Base-by-base conservation (phyloP, 352 stramenopile genomes). In the Phytophthora syringae region DNA sequence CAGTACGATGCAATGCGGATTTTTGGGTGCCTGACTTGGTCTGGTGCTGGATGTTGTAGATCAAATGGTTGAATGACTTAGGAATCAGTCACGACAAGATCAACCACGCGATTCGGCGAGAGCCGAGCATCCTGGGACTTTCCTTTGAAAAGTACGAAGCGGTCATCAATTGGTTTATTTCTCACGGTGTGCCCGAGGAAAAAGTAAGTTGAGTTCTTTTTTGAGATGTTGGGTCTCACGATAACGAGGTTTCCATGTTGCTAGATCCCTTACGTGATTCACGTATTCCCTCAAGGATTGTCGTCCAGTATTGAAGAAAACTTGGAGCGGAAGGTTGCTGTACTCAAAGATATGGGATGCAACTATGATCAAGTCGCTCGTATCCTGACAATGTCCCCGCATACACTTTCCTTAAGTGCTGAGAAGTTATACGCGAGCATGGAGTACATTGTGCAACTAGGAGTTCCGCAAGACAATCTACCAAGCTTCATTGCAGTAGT, bases 211-310 rank as follows among this genome's bases (percentile, higher is more conserved):
- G 11, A 10, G 5, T 32, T 12, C 34, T 63, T 9, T 4, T 24
- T 52, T 5, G n/a, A 13, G 30, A 22, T 1, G 11, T 2, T 20
- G 13, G 10, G 3, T 0, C 20, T n/a, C n/a, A n/a, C n/a, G n/a
- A n/a, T n/a, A n/a, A n/a, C n/a, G n/a, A n/a, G n/a, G n/a, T n/a
- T n/a, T n/a, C n/a, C n/a, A n/a, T 37, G 16, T 24, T 58, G 36
- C 10, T 13, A 90, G 82, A 73, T 91, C 15, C 49, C 70, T n/a
- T 91, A 85, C 60, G 34, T 89, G 21, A 74, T 88, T 39, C 70
- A 61, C 11, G 57, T 88, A 16, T 87, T 86, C 59, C 82, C 82
- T 0, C 66, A 79, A 22, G 71, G 49, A 15, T 43, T 68, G 18
- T 79, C 68, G 5, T 69, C 66, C 24, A 80, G 45, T 40, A 68